Conservation (phyloP, 2,329 filamentous ascomycete species). For the Fusarium sterilihyphosum region DNA sequence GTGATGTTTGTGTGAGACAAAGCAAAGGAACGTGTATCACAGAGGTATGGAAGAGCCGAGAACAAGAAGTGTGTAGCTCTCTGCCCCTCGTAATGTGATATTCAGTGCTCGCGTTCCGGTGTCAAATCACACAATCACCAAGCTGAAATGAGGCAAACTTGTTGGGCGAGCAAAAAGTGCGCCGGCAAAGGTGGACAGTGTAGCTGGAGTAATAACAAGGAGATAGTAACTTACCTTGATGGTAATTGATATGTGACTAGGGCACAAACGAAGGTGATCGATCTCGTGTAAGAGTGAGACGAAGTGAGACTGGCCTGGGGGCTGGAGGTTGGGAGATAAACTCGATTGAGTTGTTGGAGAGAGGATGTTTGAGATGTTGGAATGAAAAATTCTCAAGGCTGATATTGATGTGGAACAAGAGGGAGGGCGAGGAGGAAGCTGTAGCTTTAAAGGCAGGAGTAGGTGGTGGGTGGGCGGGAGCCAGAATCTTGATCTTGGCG, state of each 20-base stretch:
- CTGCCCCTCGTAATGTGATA: constrained; percentile 29
- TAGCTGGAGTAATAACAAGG: background rate
- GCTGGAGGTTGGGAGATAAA: constrained; percentile 8
- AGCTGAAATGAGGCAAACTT: constrained; percentile 14
- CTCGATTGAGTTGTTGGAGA: constrained; percentile 27
- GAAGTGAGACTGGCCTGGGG: constrained; percentile 27
- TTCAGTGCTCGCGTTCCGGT: constrained; percentile 13
- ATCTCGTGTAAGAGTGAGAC: constrained; percentile 32
- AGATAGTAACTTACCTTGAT: constrained; percentile 19
- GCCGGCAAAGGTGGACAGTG: background rate
- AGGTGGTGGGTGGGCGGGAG: constrained; percentile 17
- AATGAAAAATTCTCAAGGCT: constrained; percentile 30
- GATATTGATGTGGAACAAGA: constrained; percentile 34
- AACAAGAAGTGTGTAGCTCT: constrained; percentile 19
- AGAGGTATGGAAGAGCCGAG: constrained; percentile 31
- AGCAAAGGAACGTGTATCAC: constrained; percentile 39
- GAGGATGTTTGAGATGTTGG: constrained; percentile 39
- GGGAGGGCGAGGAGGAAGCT: constrained; percentile 36
- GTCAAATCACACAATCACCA: background rate
- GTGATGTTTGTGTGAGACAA: constrained; percentile 48
- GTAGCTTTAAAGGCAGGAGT: constrained; percentile 40
- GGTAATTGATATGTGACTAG: constrained; percentile 34
- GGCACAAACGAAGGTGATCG: constrained; percentile 34
- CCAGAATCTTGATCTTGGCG: constrained; percentile 34
- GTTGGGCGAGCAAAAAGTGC: background rate